Percentiles rank a stretch among this genome's conserved stretches.
Conservation (phyloP, 2,329 filamentous ascomycete genomes). For the Claviceps digitariae region DNA sequence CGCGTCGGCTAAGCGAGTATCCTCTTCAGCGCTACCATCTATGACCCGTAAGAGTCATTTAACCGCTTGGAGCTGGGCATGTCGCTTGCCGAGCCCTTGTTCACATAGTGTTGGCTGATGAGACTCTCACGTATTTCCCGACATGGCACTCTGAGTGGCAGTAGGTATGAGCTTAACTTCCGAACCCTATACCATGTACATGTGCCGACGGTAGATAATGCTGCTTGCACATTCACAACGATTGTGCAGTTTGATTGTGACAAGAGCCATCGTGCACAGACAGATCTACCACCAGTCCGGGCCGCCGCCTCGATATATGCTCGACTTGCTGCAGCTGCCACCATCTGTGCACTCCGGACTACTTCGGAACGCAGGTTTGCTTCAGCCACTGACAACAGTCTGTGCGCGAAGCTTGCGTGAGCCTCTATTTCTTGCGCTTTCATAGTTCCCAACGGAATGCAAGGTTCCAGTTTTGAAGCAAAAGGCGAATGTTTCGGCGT, state of each 20-base stretch:
- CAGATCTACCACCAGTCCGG: constrained; percentile 11
- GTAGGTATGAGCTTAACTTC: constrained; percentile 32
- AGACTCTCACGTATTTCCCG: constrained; percentile 23
- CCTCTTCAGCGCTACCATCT: constrained; percentile 21
- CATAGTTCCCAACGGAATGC: no score
- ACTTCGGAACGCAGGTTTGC: constrained; percentile 12
- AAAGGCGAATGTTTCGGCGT: no score
- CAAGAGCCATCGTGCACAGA: not conserved
- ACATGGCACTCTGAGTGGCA: constrained; percentile 26
- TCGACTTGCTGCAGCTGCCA: not conserved
- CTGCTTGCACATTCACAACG: constrained; percentile 28
- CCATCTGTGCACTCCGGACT: constrained; percentile 18
- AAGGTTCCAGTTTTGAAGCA: no score
- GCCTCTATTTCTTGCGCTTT: no score
- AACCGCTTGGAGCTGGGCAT: not conserved
- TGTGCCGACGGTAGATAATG: constrained; percentile 28
- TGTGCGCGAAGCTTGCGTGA: constrained; percentile 37
- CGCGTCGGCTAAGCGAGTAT: constrained; percentile 46
- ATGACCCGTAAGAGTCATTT: not conserved
- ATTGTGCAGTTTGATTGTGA: constrained; percentile 24
- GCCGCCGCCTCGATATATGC: constrained; percentile 23
- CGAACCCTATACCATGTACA: constrained; percentile 5
- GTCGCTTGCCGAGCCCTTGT: not conserved
- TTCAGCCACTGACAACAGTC: constrained; percentile 30
- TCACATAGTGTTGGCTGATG: not conserved